These are phyloP conservation scores for Polytrichum commune DNA, from an alignment of 225 moss, liverwort and hornwort species.

Conservation along the genomic window DNA sequence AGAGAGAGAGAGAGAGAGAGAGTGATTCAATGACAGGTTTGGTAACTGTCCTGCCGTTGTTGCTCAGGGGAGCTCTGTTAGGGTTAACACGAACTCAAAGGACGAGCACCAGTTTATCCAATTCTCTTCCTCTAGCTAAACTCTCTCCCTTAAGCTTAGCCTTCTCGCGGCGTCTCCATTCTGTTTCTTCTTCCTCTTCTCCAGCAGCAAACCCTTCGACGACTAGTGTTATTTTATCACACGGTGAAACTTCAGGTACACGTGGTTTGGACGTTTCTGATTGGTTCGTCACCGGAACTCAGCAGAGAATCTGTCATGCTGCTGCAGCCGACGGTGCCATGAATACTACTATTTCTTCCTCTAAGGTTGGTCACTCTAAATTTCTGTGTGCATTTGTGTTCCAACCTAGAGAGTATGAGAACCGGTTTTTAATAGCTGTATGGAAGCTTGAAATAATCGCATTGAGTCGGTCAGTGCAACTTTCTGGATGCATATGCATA, in stretches of 20 bases:
- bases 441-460: no score
- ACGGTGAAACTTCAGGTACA: constrained; percentile 26
- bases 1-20: no score
- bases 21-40: constrained; percentile 55
- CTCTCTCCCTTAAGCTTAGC: constrained; percentile 13
- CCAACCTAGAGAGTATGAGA: no score
- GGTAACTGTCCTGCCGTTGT: constrained; percentile 36
- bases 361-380: constrained; percentile 22
- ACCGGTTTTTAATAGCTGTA: no score
- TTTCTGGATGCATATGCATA: no score
- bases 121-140: constrained; percentile 24
- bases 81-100: constrained; percentile 28
- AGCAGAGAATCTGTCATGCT: constrained; percentile 39
- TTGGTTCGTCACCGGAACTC: constrained; percentile 31
- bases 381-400: no score
- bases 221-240: constrained; percentile 1
- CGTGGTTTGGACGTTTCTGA: constrained; percentile 25
- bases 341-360: constrained; percentile 38
- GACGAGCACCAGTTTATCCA: constrained; percentile 22
- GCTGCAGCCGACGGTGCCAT: constrained; percentile 48
- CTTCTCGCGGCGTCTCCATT: constrained; percentile 25
- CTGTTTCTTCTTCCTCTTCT: constrained; percentile 20
- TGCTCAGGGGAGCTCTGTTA: constrained; percentile 38
- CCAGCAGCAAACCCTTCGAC: constrained; percentile 11
- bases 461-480: no score